Base-by-base conservation (phyloP, 2,329 filamentous ascomycete species). In the Fusarium graminum region DNA sequence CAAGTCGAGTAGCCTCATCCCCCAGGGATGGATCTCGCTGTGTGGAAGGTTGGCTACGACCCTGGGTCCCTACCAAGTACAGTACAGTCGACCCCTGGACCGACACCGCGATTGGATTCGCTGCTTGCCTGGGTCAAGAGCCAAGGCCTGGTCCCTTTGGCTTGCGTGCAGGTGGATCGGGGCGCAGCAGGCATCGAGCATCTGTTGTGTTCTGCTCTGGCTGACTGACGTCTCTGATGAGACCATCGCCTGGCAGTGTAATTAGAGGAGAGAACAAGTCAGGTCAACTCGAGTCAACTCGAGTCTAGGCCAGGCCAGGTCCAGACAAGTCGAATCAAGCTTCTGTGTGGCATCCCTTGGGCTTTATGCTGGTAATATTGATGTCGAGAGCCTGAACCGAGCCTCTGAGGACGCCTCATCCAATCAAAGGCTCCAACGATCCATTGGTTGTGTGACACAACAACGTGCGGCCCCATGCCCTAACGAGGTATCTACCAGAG, bases 131-230 rank as follows among this genome's bases (percentile, higher is more conserved):
- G 30, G 42, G 45, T 60, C 53, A 49, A 51, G 53, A 63, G 62
- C 69, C 59, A 71, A 70, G 67, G 49, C 52, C 67, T 59, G 46
- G 61, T 62, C 58, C 61, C 56, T 71, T 57, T 62, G 66, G 59
- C 60, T 70, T 71, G 60, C 59, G 50, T 70, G 58, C 55, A 68
- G 61, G 70, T 72, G 70, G 70, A 72, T 67, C 66, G 45, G 62
- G 63, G 63, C 58, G 63, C 56, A 56, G 63, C 66, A 60, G 52
- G 34, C 55, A 55, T 64, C 50, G 46, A 44, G 45, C 25, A 44
- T 53, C 38, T 34, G 30, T 40, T 47, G 42, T 56, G 50, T 53
- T 44, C 40, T 55, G 43, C 43, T 17, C 34, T n/a, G 34, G 22
- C 22, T 22, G 22, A 22, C 22, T 22, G 64, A 70, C 63, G 63